phyloP scores from a whole-genome alignment of 2,329 filamentous ascomycete genomes.

The Ophiocordyceps robertsii region DNA sequence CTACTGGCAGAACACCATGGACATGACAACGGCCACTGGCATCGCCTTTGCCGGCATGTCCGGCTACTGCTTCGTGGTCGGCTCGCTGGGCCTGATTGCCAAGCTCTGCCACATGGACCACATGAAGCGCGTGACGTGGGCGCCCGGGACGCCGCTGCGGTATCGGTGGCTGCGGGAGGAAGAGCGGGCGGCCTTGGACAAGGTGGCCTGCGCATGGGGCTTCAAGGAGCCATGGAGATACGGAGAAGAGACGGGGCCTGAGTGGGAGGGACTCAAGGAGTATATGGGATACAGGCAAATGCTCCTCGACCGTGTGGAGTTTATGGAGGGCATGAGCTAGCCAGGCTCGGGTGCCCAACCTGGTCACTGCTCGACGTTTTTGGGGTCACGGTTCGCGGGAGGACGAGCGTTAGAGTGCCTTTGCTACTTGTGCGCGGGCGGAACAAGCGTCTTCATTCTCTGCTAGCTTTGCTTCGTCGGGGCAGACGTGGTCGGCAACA shows the following conservation, averaged over 20 bases:
- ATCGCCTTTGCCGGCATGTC: slow-evolving; percentile 70
- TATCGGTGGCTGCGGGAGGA: slow-evolving; percentile 82
- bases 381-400: not conserved
- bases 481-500: too few species aligned
- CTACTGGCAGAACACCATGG: slow-evolving; percentile 54
- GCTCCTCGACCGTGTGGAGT: slow-evolving; percentile 76
- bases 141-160: slow-evolving; percentile 64
- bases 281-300: slow-evolving; percentile 74
- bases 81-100: slow-evolving; percentile 70
- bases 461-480: too few species aligned
- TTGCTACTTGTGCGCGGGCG: too few species aligned
- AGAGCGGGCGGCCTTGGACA: slow-evolving; percentile 76
- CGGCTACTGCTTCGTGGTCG: slow-evolving; percentile 71
- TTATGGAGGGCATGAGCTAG: slow-evolving; percentile 77
- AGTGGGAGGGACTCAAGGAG: slow-evolving; percentile 78
- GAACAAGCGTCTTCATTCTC: too few species aligned
- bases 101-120: slow-evolving; percentile 84
- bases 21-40: slow-evolving; percentile 57
- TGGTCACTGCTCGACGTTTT: not conserved
- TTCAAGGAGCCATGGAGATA: slow-evolving; percentile 69
- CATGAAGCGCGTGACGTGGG: slow-evolving; percentile 89
- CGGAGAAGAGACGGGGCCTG: slow-evolving; percentile 81
- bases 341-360: not conserved
- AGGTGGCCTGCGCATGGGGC: slow-evolving; percentile 78
- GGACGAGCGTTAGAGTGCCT: too few species aligned